Conservation (phyloP, 176 grass and related monocot species). For the Alopecurus myosuroides region DNA sequence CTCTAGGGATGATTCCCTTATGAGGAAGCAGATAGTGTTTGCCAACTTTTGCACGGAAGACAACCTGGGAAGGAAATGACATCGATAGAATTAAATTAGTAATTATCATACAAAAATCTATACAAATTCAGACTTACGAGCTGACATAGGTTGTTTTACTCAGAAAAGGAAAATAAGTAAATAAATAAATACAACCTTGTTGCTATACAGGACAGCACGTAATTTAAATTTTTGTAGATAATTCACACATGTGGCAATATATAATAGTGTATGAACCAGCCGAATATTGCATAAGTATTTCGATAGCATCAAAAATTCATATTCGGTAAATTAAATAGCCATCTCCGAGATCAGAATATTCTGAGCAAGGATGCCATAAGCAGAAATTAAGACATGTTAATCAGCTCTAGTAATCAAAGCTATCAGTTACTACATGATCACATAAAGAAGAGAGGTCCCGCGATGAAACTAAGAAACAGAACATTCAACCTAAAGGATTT, state of each 20-base stretch:
- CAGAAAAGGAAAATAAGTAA: background rate
- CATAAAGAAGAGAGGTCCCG: background rate
- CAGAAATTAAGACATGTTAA: constrained; percentile 1
- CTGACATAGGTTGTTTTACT: background rate
- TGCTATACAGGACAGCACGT: background rate
- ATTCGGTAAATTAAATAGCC: background rate
- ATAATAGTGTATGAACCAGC: background rate
- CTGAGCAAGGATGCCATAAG: background rate
- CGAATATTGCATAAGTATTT: constrained; percentile 10
- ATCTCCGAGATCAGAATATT: background rate
- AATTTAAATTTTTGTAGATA: background rate
- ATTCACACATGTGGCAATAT: background rate
- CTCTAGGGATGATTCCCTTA: constrained; percentile 92
- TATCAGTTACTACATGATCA: background rate
- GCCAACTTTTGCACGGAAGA: constrained; percentile 87
- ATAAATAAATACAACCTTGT: background rate
- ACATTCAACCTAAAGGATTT: background rate
- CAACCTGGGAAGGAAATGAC: constrained; percentile 49
- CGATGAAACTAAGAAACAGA: background rate
- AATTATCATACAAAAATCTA: background rate
- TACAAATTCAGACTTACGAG: background rate
- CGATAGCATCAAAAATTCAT: background rate
- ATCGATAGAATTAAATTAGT: background rate
- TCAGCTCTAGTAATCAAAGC: background rate
- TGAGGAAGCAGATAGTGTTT: constrained; percentile 82